Percentiles rank a stretch among this genome's conserved stretches.
Conservation (phyloP, 176 grass and related monocot genomes). For the Phragmites australis region DNA sequence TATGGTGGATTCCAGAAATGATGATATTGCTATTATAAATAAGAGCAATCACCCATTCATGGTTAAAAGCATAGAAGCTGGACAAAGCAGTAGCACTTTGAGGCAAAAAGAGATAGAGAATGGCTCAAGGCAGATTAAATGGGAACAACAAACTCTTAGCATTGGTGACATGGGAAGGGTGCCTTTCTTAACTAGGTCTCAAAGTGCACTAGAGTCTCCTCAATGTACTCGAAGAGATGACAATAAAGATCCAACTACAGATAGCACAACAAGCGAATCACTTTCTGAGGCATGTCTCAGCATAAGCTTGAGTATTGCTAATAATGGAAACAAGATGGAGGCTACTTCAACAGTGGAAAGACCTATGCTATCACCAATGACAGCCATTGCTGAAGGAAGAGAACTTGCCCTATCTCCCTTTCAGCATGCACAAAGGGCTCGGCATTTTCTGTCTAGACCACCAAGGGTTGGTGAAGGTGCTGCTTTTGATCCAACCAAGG, state of each 20-base stretch:
- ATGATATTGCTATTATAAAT: conserved; percentile 44
- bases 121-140: conserved; percentile 64
- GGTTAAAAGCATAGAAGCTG: conserved; percentile 53
- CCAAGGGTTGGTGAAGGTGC: conserved; percentile 58
- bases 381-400: conserved; percentile 54
- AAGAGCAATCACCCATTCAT: conserved; percentile 52
- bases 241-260: conserved; percentile 53
- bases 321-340: conserved; percentile 56
- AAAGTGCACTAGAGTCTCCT: conserved; percentile 59
- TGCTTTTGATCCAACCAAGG: conserved; percentile 67
- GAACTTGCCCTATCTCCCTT: conserved; percentile 56
- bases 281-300: conserved; percentile 75
- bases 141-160: conserved; percentile 64
- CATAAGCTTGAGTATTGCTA: conserved; percentile 75
- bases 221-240: conserved; percentile 60
- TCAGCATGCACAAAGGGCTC: conserved; percentile 72
- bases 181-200: conserved; percentile 67
- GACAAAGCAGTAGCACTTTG: conserved; percentile 58
- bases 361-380: conserved; percentile 51
- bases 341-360: conserved; percentile 61
- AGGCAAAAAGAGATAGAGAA: conserved; percentile 66
- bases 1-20: conserved; percentile 53
- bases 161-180: conserved; percentile 51
- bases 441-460: conserved; percentile 59
- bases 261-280: conserved; percentile 63